Base-by-base conservation (phyloP, 768 basidiomycete species). In the Asterophora lycoperdoides region DNA sequence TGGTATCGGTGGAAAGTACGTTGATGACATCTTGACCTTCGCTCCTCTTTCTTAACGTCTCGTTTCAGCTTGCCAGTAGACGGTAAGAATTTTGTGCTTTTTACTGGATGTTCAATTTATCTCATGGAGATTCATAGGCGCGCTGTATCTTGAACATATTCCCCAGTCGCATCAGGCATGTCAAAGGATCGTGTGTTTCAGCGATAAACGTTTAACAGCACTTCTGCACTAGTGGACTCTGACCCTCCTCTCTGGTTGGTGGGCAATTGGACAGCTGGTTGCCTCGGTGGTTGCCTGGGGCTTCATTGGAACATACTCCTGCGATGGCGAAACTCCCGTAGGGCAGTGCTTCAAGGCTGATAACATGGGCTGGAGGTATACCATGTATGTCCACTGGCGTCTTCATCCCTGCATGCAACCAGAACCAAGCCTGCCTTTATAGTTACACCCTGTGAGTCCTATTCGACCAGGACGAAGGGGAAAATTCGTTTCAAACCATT, bases 341-440 rank as follows among this genome's bases (percentile, higher is more conserved):
- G 64, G 60, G 3, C 63, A 76, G 54, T 83, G 81, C 54, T 57
- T 67, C 2, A 72, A 71, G 49, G 66, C 63, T 0, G 63, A 71
- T 52, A 83, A 83, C 53, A 79, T 77, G 73, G 81, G 81, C 9
- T 83, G 81, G 81, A 67, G 81, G 61, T 81, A 80, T 58, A 71
- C 72, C 17, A 62, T 76, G 70, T 78, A 61, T 57, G 68, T 64
- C 23, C 10, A 32, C 34, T 33, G n/a, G n/a, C n/a, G 7, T 38
- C 30, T 46, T 63, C 23, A 13, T 29, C 18, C 2, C 20, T 33
- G 20, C 30, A 56, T 13, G 15, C 30, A 23, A 41, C 3, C 8
- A 9, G 9, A 14, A 20, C 8, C 13, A 6, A n/a, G 19, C 11
- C 26, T 34, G 32, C 33, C 39, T 45, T 15, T 33, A 30, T 48